phyloP scores from a whole-genome alignment of 768 basidiomycete genomes.

The Gymnopilus junonius region DNA sequence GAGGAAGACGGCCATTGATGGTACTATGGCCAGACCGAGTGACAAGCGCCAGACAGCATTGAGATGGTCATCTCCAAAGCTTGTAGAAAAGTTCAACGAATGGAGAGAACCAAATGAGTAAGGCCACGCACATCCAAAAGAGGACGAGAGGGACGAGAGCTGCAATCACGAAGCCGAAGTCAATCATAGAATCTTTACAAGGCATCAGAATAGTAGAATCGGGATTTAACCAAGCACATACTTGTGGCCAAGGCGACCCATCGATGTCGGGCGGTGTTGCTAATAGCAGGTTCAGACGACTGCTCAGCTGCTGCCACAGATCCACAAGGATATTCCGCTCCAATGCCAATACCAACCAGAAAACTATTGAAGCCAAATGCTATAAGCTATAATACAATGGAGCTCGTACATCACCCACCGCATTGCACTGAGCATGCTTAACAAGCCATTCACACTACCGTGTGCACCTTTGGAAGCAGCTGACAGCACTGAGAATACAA shows the following conservation, averaged over 20 bases:
- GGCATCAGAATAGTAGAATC: not conserved
- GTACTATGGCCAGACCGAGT: slow-evolving; percentile 81
- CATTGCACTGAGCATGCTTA: slow-evolving; percentile 80
- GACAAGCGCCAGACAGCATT: slow-evolving; percentile 88
- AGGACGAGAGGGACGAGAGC: slow-evolving; percentile 85
- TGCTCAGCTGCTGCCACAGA: slow-evolving; percentile 89
- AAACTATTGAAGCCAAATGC: slow-evolving; percentile 53
- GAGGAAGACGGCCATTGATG: slow-evolving; percentile 76
- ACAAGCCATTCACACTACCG: slow-evolving; percentile 65
- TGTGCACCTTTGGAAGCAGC: slow-evolving; percentile 84
- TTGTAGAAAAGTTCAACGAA: slow-evolving; percentile 26
- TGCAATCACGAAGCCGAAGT: slow-evolving; percentile 78
- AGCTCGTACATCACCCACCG: slow-evolving; percentile 48
- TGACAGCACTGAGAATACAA: slow-evolving; percentile 81
- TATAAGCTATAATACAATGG: not conserved
- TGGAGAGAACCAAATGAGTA: not conserved
- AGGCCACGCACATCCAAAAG: slow-evolving; percentile 79
- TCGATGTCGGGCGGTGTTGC: slow-evolving; percentile 79
- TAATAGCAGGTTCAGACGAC: slow-evolving; percentile 81
- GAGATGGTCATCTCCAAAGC: slow-evolving; percentile 79
- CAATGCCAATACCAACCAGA: slow-evolving; percentile 86
- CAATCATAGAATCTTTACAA: slow-evolving; percentile 78
- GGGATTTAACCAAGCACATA: slow-evolving; percentile 35
- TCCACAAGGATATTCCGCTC: slow-evolving; percentile 91
- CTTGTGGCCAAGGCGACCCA: slow-evolving; percentile 93